A percentile compares a stretch with the other conserved stretches of the same genome.
phyloP scores from a whole-genome alignment of 2,329 filamentous ascomycete genomes.

The Cryphonectria parasitica region DNA sequence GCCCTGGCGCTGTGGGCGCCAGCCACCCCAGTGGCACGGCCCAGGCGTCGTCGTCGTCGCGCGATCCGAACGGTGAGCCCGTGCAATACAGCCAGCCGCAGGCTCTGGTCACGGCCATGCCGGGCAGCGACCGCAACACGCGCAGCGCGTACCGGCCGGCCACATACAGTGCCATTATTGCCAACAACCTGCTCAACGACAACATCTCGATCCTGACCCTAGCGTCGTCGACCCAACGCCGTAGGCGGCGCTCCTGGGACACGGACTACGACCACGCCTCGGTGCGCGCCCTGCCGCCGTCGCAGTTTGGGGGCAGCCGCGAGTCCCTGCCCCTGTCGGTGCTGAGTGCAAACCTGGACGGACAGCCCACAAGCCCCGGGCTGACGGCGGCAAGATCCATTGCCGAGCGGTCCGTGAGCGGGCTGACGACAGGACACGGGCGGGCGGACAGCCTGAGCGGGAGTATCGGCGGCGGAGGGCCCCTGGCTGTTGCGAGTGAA shows the following conservation, averaged over 20 bases:
- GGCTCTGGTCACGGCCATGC: slow-evolving; percentile 72
- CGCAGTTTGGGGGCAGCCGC: slow-evolving; percentile 79
- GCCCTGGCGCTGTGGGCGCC: slow-evolving; percentile 37
- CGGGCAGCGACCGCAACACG: slow-evolving; percentile 41
- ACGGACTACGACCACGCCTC: slow-evolving; percentile 69
- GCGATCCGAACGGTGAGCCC: slow-evolving; percentile 41
- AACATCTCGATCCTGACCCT: slow-evolving; percentile 86
- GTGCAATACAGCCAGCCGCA: slow-evolving; percentile 68
- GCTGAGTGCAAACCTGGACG: slow-evolving; percentile 70
- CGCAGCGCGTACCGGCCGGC: slow-evolving; percentile 58
- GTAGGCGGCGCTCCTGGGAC: slow-evolving; percentile 78
- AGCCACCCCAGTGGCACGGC: slow-evolving; percentile 40
- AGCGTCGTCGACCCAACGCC: slow-evolving; percentile 79
- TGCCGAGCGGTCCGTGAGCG: slow-evolving; percentile 59
- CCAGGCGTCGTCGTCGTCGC: slow-evolving; percentile 50
- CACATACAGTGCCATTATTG: slow-evolving; percentile 77
- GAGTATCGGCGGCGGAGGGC: slow-evolving; percentile 64
- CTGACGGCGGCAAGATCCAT: slow-evolving; percentile 55
- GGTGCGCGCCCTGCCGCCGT: slow-evolving; percentile 81
- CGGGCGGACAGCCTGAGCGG: slow-evolving; percentile 82
- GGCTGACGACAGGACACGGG: slow-evolving; percentile 69
- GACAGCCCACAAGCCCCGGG: slow-evolving; percentile 49
- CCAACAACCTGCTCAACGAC: slow-evolving; percentile 81
- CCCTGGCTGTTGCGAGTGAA: slow-evolving; percentile 64
- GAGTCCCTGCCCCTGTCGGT: slow-evolving; percentile 81